Conservation (phyloP, 192 early-diverging fungal species). For the Spinellus fusiger region DNA sequence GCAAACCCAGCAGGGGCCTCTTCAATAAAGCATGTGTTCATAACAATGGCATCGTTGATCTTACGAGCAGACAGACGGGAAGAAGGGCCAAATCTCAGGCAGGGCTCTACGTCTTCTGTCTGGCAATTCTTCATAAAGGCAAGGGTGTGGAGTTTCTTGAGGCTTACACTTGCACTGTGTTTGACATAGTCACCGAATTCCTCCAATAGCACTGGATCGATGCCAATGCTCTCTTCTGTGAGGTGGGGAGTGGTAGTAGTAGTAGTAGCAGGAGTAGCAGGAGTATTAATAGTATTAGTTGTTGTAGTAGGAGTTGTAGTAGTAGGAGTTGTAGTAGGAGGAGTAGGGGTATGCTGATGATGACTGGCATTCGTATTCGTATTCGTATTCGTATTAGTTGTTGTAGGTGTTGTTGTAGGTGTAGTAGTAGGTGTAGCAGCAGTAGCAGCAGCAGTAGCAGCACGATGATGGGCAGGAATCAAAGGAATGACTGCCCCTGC, state of each 20-base stretch:
- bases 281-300: background rate
- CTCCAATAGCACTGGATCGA: slow-evolving; percentile 70
- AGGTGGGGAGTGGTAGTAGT: background rate
- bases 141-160: slow-evolving; percentile 69
- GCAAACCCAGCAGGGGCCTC: slow-evolving; percentile 55
- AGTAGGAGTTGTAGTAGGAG: background rate
- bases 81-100: slow-evolving; percentile 86
- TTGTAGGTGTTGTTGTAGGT: too few species aligned
- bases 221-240: slow-evolving; percentile 28
- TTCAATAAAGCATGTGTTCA: slow-evolving; percentile 84
- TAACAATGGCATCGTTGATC: slow-evolving; percentile 79
- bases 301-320: background rate
- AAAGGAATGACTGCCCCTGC: slow-evolving; percentile 70
- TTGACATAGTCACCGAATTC: slow-evolving; percentile 89
- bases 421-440: too few species aligned
- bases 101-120: slow-evolving; percentile 88
- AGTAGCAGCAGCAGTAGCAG: too few species aligned
- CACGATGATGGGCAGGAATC: slow-evolving; percentile 57
- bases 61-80: slow-evolving; percentile 84
- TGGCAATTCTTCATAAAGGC: slow-evolving; percentile 83
- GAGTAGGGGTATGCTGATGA: background rate
- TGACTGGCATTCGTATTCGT: too few species aligned
- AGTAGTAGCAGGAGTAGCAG: background rate
- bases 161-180: slow-evolving; percentile 52
- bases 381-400: too few species aligned